Evolutionary conservation across 345 rosid species (phyloP).

Genomic region (Acer campestre): DNA sequence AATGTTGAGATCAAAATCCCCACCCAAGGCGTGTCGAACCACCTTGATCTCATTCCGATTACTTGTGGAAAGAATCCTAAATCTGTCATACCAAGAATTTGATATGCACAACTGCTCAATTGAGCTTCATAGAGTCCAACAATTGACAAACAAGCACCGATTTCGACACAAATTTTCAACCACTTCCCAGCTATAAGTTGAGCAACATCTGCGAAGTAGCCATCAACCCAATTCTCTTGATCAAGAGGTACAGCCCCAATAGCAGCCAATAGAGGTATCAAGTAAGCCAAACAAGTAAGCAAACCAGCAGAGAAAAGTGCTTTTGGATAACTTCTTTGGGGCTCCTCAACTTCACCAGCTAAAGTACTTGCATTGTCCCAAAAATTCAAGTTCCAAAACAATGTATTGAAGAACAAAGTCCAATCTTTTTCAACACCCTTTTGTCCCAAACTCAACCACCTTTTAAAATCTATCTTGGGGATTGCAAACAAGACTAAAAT

Average conservation of each 20-base stretch:
- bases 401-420: slow-evolving; percentile 83
- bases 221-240: slow-evolving; percentile 50
- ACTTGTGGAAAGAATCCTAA: slow-evolving; percentile 59
- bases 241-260: slow-evolving; percentile 50
- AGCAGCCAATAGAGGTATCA: slow-evolving; percentile 80
- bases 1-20: slow-evolving; percentile 42
- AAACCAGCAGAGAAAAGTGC: slow-evolving; percentile 69
- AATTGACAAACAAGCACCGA: slow-evolving; percentile 50
- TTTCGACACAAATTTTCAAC: slow-evolving; percentile 65
- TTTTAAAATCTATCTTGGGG: slow-evolving; percentile 62
- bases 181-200: slow-evolving; percentile 64
- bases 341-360: slow-evolving; percentile 79
- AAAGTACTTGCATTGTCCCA: slow-evolving; percentile 92
- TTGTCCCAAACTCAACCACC: slow-evolving; percentile 75
- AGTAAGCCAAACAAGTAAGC: slow-evolving; percentile 77
- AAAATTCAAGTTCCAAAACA: slow-evolving; percentile 91
- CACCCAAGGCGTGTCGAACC: slow-evolving; percentile 50
- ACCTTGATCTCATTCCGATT: slow-evolving; percentile 48
- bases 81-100: slow-evolving; percentile 79
- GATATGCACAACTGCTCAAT: slow-evolving; percentile 62
- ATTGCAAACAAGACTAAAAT: slow-evolving; percentile 65
- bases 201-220: slow-evolving; percentile 71
- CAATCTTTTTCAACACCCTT: slow-evolving; percentile 65
- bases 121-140: slow-evolving; percentile 67
- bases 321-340: slow-evolving; percentile 66